These are phyloP conservation scores for Iberis pinnata DNA, from an alignment of 345 rosid genomes.

Conservation along the genomic window DNA sequence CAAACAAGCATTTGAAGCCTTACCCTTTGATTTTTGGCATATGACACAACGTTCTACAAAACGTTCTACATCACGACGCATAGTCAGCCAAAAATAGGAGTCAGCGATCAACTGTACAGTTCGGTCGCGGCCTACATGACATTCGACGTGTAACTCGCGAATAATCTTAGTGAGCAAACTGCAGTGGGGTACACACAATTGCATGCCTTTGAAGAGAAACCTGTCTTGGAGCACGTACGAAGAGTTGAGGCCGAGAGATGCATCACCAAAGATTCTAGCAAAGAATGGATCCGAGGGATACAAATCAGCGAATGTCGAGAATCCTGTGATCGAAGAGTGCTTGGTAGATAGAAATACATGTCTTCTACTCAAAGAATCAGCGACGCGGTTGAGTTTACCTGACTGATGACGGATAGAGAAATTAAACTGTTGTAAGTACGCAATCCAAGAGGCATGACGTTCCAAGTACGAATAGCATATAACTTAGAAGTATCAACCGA, in stretches of 20 bases:
- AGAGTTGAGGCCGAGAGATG: no score
- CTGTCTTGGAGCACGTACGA: no score
- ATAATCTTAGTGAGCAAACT: not conserved
- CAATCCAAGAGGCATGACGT: not conserved
- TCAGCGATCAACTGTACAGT: not conserved
- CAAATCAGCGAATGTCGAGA: no score
- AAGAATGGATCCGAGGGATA: no score
- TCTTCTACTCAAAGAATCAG: not conserved
- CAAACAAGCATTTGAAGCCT: not conserved
- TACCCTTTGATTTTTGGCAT: not conserved
- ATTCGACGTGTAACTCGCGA: not conserved
- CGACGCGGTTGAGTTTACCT: not conserved
- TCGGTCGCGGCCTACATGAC: not conserved
- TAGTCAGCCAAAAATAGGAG: not conserved
- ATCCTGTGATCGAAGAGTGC: no score
- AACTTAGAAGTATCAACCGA: no score
- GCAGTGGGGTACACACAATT: not conserved
- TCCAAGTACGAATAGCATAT: no score
- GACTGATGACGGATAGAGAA: not conserved
- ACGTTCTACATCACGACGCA: not conserved
- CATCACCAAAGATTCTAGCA: no score
- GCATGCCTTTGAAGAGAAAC: not conserved
- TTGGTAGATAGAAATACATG: fast-evolving
- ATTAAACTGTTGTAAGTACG: not conserved
- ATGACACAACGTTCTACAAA: not conserved